Conservation (phyloP, 495 filamentous ascomycete species). For the Neurospora sp. region DNA sequence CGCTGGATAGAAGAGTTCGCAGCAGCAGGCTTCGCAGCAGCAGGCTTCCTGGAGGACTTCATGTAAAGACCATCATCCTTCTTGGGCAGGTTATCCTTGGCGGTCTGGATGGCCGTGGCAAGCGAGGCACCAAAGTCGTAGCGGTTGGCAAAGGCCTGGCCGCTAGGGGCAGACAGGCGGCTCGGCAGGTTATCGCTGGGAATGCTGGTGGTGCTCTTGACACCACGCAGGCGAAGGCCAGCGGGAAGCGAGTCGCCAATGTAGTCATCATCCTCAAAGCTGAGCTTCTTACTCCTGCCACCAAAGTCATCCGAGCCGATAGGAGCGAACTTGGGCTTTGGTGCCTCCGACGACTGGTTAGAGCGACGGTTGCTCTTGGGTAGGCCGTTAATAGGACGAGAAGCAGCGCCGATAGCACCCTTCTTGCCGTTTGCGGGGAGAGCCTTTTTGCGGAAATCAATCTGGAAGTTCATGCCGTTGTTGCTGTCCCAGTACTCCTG, state of each 20-base stretch:
- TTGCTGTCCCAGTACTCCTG: conserved; percentile 97
- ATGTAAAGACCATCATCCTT: conserved; percentile 41
- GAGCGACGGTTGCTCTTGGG: conserved; percentile 64
- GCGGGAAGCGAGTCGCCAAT: conserved; percentile 37
- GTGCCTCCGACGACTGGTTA: conserved; percentile 29
- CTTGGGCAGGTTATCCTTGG: conserved; percentile 41
- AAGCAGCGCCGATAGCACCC: conserved; percentile 35
- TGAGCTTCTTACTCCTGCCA: conserved; percentile 42
- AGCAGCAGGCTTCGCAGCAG: conserved; percentile 2
- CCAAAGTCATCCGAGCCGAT: conserved; percentile 63
- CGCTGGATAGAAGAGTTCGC: conserved; percentile 2
- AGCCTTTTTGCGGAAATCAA: conserved; percentile 77
- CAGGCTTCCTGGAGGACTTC: conserved; percentile 33
- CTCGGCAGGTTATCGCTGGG: conserved; percentile 39
- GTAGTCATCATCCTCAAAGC: conserved; percentile 41
- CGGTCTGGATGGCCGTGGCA: conserved; percentile 66
- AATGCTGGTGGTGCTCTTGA: conserved; percentile 35
- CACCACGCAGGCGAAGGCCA: conserved; percentile 41
- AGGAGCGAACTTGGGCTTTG: conserved; percentile 54
- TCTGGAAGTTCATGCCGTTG: conserved; percentile 69
- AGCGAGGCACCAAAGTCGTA: conserved; percentile 92
- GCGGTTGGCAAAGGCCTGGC: conserved; percentile 76
- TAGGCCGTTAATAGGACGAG: conserved; percentile 49
- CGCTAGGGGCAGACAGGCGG: conserved; percentile 45
- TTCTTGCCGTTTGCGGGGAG: conserved; percentile 48